These are phyloP conservation scores for Hibiscus trionum DNA, from an alignment of 345 rosid genomes.

Conservation along the genomic window DNA sequence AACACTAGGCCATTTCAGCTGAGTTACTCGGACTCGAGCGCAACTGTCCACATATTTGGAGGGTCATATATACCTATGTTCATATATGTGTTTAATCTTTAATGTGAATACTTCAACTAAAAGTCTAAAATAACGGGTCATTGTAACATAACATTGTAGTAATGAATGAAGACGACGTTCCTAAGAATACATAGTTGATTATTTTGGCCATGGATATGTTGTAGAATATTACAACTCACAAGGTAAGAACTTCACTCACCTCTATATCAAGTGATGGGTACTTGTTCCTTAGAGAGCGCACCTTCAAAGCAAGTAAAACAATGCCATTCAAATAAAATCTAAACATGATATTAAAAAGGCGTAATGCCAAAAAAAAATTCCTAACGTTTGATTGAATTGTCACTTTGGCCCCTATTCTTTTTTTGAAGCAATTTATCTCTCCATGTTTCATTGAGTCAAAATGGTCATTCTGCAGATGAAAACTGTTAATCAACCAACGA, in stretches of 20 bases:
- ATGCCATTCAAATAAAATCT: not conserved
- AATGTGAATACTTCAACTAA: not conserved
- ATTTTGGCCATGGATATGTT: too few relatives aligned
- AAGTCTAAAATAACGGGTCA: not conserved
- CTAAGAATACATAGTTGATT: not conserved
- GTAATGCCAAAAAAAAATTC: too few relatives aligned
- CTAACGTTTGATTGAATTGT: too few relatives aligned
- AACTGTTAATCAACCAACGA: too few relatives aligned
- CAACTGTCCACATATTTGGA: too few relatives aligned
- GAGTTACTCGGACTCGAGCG: not conserved
- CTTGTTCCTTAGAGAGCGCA: constrained; percentile 48
- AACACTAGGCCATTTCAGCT: not conserved
- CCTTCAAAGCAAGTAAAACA: constrained; percentile 29
- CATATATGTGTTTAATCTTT: not conserved
- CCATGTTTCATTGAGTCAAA: too few relatives aligned
- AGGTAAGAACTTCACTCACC: constrained; percentile 27
- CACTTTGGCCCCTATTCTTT: too few relatives aligned
- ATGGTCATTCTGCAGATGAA: too few relatives aligned
- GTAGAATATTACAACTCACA: not conserved
- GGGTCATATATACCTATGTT: not conserved
- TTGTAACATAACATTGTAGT: not conserved
- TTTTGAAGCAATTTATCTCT: too few relatives aligned
- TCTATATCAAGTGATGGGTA: constrained; percentile 84
- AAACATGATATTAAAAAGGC: too few relatives aligned
- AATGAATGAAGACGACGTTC: not conserved